A percentile compares a stretch with the other conserved stretches of the same genome.
phyloP scores from a whole-genome alignment of 805 yeast genomes.

The Candida maris region DNA sequence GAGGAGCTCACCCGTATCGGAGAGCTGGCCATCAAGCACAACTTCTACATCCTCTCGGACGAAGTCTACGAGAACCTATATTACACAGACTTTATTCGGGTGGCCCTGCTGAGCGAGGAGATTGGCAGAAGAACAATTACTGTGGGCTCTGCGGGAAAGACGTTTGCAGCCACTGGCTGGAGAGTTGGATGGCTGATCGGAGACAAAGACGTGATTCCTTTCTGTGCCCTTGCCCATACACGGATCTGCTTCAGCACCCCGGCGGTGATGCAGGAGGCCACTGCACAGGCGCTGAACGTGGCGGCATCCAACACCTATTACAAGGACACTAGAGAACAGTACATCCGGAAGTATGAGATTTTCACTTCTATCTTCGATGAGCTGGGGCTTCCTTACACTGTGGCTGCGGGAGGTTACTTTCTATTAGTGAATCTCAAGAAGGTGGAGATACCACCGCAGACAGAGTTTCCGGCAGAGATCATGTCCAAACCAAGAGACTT shows the following conservation, averaged over 20 bases:
- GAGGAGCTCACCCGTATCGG: conserved; percentile 78
- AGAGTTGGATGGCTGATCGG: conserved; percentile 96
- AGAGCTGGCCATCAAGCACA: conserved; percentile 77
- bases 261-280: conserved; percentile 89
- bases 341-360: conserved; percentile 66
- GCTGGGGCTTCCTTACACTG: conserved; percentile 82
- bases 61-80: conserved; percentile 93
- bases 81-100: conserved; percentile 71
- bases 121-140: conserved; percentile 75
- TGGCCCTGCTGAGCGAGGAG: conserved; percentile 80
- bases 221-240: conserved; percentile 86
- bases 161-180: conserved; percentile 99
- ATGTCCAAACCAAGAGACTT: conserved; percentile 75
- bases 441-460: conserved; percentile 68
- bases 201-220: conserved; percentile 72
- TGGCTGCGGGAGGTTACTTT: conserved; percentile 92
- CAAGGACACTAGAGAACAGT: conserved; percentile 62
- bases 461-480: conserved; percentile 65
- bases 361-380: conserved; percentile 80
- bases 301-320: conserved; percentile 67
- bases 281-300: conserved; percentile 66
- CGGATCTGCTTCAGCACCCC: conserved; percentile 91
- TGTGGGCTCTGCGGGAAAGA: conserved; percentile 96
- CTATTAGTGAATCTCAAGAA: conserved; percentile 82
- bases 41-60: conserved; percentile 79